A percentile compares a stretch with the other conserved stretches of the same genome.
These are phyloP conservation scores for Pseudogymnoascus sp. DNA, from an alignment of 2,329 filamentous ascomycete species.

Conservation along the genomic window DNA sequence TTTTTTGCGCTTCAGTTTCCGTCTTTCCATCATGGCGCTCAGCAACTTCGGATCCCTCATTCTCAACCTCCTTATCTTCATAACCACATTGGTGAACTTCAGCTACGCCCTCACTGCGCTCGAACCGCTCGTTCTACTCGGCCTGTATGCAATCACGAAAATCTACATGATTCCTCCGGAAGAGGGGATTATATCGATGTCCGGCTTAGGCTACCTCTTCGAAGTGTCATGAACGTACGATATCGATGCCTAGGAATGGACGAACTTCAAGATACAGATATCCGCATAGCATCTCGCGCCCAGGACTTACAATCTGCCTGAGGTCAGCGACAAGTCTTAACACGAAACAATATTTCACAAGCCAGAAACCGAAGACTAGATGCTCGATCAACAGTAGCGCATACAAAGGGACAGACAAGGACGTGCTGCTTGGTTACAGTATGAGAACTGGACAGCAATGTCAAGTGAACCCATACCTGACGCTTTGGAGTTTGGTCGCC, in stretches of 20 bases:
- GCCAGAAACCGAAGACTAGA: background rate
- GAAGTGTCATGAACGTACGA: background rate
- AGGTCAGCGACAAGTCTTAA: background rate
- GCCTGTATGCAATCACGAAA: conserved; percentile 41
- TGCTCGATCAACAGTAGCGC: background rate
- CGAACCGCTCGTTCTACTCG: conserved; percentile 38
- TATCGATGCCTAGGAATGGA: background rate
- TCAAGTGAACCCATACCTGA: background rate
- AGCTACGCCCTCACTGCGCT: conserved; percentile 41
- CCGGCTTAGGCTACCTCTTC: conserved; percentile 22
- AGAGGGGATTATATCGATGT: conserved; percentile 33
- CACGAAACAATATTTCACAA: background rate
- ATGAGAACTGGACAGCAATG: background rate
- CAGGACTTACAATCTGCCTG: background rate
- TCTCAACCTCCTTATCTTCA: conserved; percentile 43
- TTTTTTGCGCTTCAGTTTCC: conserved; percentile 2
- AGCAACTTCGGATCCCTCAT: conserved; percentile 44
- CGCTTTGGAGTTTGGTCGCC: background rate
- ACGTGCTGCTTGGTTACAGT: background rate
- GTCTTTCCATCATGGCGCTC: conserved; percentile 37
- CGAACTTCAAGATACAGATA: background rate
- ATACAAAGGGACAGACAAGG: background rate
- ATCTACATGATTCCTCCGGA: conserved; percentile 41
- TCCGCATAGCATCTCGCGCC: background rate
- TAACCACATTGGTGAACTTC: conserved; percentile 46